phyloP scores from a whole-genome alignment of 2,329 filamentous ascomycete genomes.

The Aspergillus piperis region DNA sequence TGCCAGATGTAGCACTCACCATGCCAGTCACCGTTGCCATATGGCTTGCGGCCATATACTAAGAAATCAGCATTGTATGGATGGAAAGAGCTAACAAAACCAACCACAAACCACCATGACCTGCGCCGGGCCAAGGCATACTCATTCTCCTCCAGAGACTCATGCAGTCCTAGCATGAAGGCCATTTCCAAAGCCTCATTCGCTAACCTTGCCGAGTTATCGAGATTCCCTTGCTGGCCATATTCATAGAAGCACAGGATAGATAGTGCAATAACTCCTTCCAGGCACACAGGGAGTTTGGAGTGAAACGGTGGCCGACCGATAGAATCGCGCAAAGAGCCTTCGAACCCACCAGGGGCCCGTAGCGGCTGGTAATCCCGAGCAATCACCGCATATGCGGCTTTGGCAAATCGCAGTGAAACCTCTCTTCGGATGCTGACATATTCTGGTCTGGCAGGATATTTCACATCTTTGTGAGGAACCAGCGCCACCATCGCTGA shows the following conservation, averaged over 20 bases:
- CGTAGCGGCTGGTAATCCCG: conserved; percentile 27
- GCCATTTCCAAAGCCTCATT: conserved; percentile 29
- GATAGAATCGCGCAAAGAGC: conserved; percentile 5
- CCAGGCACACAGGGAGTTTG: conserved; percentile 27
- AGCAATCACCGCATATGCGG: conserved; percentile 28
- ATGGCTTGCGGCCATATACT: conserved; percentile 55
- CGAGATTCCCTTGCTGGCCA: conserved; percentile 31
- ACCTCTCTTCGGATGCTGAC: conserved; percentile 25
- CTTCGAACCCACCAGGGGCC: conserved; percentile 13
- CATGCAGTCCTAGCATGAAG: conserved; percentile 30
- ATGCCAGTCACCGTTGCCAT: conserved; percentile 55
- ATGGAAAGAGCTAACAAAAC: background rate
- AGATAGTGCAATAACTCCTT: conserved; percentile 29
- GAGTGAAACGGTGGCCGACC: conserved; percentile 20
- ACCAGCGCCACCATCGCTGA: conserved; percentile 32
- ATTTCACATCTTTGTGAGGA: conserved; percentile 25
- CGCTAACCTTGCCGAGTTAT: conserved; percentile 32
- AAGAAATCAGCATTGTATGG: conserved; percentile 3
- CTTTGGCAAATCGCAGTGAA: conserved; percentile 27
- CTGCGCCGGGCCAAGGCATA: conserved; percentile 28
- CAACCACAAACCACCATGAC: conserved; percentile 35
- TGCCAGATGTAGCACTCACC: conserved; percentile 31
- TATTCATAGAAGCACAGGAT: conserved; percentile 35
- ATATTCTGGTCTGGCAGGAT: conserved; percentile 22
- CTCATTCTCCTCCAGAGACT: conserved; percentile 19